A percentile compares a stretch with the other conserved stretches of the same genome.
Evolutionary conservation across 371 early-diverging fungal genomes (phyloP).

Genomic region (Cokeromyces recurvatus): DNA sequence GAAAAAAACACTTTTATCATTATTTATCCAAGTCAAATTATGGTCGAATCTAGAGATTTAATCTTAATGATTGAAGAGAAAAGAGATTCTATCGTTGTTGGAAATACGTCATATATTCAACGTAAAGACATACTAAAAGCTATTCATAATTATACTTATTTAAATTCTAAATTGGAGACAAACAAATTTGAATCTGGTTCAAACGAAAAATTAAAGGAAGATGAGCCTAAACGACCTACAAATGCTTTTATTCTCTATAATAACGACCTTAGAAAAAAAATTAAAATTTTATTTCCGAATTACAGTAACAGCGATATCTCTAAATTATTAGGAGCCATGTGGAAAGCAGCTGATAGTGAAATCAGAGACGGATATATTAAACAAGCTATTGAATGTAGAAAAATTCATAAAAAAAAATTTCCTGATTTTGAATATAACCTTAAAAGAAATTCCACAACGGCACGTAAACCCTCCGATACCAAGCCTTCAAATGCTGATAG

Average conservation of each 20-base stretch:
- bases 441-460: background rate
- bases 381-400: slow-evolving; percentile 7
- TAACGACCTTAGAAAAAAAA: slow-evolving; percentile 2
- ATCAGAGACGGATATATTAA: slow-evolving; percentile 3
- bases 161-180: slow-evolving; percentile 68
- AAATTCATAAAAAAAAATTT: slow-evolving; percentile 4
- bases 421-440: slow-evolving; percentile 10
- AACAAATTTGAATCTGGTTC: background rate
- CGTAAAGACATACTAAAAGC: slow-evolving; percentile 7
- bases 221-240: slow-evolving; percentile 7
- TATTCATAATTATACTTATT: slow-evolving; percentile 62
- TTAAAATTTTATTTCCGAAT: slow-evolving; percentile 6
- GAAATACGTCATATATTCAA: background rate
- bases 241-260: slow-evolving; percentile 15
- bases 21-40: slow-evolving; percentile 1
- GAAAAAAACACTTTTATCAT: slow-evolving; percentile 3
- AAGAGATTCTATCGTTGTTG: background rate
- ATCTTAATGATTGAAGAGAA: slow-evolving; percentile 7
- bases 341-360: slow-evolving; percentile 6
- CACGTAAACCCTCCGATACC: background rate
- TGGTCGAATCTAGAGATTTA: slow-evolving; percentile 1
- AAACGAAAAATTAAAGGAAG: background rate
- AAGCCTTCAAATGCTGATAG: too few species aligned
- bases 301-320: slow-evolving; percentile 11
- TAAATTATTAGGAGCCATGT: slow-evolving; percentile 15